These are phyloP conservation scores for Phyllosticta citriasiana DNA, from an alignment of 2,329 filamentous ascomycete genomes.

Conservation along the genomic window DNA sequence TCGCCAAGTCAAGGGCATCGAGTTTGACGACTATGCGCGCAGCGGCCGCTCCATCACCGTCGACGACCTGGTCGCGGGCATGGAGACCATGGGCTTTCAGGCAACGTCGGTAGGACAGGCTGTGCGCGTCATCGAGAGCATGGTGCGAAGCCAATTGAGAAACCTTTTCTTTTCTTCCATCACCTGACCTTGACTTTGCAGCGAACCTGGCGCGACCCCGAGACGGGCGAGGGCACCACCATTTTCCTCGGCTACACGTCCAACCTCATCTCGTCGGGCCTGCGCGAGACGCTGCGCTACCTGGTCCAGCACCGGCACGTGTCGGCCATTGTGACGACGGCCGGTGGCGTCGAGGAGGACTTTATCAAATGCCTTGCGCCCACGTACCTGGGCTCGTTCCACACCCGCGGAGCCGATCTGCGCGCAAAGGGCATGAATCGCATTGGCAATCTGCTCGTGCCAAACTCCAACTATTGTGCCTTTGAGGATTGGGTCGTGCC, in stretches of 20 bases:
- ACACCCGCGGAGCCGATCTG: slow-evolving; percentile 62
- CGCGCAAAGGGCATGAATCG: slow-evolving; percentile 83
- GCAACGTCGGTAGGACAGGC: slow-evolving; percentile 75
- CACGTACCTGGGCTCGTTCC: slow-evolving; percentile 86
- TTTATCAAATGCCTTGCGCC: slow-evolving; percentile 95
- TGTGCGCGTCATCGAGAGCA: slow-evolving; percentile 84
- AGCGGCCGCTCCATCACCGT: slow-evolving; percentile 63
- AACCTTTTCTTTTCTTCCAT: neutral
- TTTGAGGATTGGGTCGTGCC: slow-evolving; percentile 98
- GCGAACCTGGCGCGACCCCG: slow-evolving; percentile 72
- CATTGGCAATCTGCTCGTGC: slow-evolving; percentile 91
- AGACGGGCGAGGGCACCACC: slow-evolving; percentile 70
- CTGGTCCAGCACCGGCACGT: slow-evolving; percentile 89
- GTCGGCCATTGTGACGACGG: slow-evolving; percentile 87
- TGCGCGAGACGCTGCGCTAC: slow-evolving; percentile 84
- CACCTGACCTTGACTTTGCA: slow-evolving; percentile 20
- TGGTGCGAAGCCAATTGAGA: slow-evolving; percentile 49
- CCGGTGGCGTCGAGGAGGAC: slow-evolving; percentile 92
- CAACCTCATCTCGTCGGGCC: slow-evolving; percentile 91
- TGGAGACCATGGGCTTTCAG: slow-evolving; percentile 81
- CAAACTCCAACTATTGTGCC: slow-evolving; percentile 92
- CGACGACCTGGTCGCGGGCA: slow-evolving; percentile 70
- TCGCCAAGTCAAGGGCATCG: slow-evolving; percentile 78
- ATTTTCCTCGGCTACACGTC: slow-evolving; percentile 97
- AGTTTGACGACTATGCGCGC: slow-evolving; percentile 70